Percentiles rank a stretch among this genome's conserved stretches.
Evolutionary conservation across 352 stramenopile species (phyloP).

Genomic region (Phytophthora quininea): DNA sequence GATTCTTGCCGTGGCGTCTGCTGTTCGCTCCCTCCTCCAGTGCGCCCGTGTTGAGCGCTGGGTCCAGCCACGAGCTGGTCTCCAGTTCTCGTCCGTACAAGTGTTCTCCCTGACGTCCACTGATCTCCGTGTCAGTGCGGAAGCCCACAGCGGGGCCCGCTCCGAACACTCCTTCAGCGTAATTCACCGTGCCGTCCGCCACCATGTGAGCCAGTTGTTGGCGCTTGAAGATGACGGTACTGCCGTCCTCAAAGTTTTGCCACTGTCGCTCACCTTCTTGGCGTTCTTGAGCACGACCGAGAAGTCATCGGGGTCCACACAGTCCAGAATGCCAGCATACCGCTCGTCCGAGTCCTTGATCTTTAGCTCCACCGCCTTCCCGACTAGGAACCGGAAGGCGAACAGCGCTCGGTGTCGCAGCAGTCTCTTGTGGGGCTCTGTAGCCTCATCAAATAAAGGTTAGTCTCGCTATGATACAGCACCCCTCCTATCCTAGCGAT

Average conservation of each 20-base stretch:
- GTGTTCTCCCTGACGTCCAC: slow-evolving; percentile 63
- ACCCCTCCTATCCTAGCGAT: not conserved
- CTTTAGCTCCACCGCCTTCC: slow-evolving; percentile 75
- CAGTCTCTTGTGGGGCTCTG: slow-evolving; percentile 68
- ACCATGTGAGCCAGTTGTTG: slow-evolving; percentile 68
- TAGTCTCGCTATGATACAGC: not conserved
- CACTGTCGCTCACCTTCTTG: slow-evolving; percentile 41
- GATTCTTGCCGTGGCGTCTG: slow-evolving; percentile 34
- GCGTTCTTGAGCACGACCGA: slow-evolving; percentile 84
- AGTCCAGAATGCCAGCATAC: slow-evolving; percentile 81
- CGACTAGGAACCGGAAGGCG: slow-evolving; percentile 82
- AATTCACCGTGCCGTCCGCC: slow-evolving; percentile 65
- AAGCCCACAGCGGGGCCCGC: slow-evolving; percentile 41
- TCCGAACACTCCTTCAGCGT: slow-evolving; percentile 51
- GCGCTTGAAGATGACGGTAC: slow-evolving; percentile 79
- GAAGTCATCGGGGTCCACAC: slow-evolving; percentile 85
- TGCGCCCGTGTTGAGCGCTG: slow-evolving; percentile 74
- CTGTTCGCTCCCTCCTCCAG: slow-evolving; percentile 55
- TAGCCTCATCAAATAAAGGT: not conserved
- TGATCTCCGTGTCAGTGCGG: slow-evolving; percentile 93
- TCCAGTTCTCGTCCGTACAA: slow-evolving; percentile 74
- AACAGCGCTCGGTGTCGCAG: slow-evolving; percentile 82
- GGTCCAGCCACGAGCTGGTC: slow-evolving; percentile 80
- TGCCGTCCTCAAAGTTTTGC: slow-evolving; percentile 72
- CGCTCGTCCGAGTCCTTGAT: slow-evolving; percentile 56